Evolutionary conservation across 75 land plant species (phyloP), one percentile per base, ranked within the genome.

Genomic region (Cryptomeria japonica): DNA sequence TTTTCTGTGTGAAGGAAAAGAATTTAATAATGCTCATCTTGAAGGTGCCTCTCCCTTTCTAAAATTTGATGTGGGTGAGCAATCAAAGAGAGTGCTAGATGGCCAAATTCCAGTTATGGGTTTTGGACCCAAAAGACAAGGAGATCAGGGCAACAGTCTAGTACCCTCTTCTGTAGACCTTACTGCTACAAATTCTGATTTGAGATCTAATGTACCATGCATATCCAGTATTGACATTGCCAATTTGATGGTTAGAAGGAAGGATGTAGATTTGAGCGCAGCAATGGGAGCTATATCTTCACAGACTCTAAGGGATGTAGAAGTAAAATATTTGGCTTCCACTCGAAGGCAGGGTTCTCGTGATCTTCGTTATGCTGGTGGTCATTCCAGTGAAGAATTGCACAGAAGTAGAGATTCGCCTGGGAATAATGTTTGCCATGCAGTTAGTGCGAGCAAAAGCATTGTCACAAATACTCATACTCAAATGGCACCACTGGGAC

Each of bases 71-170:
- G 64, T 8, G 64, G 55, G 58, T 36, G 86, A 84, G 41, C 64
- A 84, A 34, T 34, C 49, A 47, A 51, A 84, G 86, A 84, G 41
- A 53, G 10, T 55, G 25, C 86, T 55, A 34, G 86, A 84, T 84
- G 38, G 36, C 36, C 25, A 56, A 37, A 84, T 37, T 84, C 38
- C 64, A 15, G n/a, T 34, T 49, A 53, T 34, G 22, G 68, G 13
- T 55, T 56, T 84, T 32, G 64, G 64, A 51, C 56, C 34, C 41
- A 84, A 84, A 36, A 51, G 58, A 55, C 31, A 34, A 49, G 32
- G 13, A 8, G 64, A 84, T 47, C 39, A 84, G 41, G 41, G 64
- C 25, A 84, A 84, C 56, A 37, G 39, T 84, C 3, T 56, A 34
- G 22, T 6, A 7, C 68, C 37, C 13, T 25, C 22, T 39, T 5